Evolutionary conservation across 495 filamentous ascomycete genomes (phyloP).

Genomic region (Terfezia boudieri): DNA sequence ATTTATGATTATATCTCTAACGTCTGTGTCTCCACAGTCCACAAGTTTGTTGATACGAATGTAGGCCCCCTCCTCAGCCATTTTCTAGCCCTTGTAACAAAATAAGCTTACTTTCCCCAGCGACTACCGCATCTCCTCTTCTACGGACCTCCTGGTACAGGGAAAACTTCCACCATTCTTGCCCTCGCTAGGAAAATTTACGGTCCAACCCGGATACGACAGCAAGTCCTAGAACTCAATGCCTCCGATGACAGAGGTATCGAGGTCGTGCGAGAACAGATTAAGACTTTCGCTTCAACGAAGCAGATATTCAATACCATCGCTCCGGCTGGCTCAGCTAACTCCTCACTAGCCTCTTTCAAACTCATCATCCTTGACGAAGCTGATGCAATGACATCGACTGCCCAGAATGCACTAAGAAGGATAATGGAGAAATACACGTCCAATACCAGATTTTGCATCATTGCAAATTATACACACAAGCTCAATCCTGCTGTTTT

Average conservation of each 20-base stretch:
- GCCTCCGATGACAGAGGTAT: conserved; percentile 94
- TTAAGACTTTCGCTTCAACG: conserved; percentile 88
- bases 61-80: conserved; percentile 21
- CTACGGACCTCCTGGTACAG: conserved; percentile 90
- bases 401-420: conserved; percentile 89
- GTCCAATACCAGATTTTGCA: conserved; percentile 90
- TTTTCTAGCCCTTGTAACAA: not conserved
- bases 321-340: conserved; percentile 26
- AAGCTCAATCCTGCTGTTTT: conserved; percentile 90
- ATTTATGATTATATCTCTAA: not conserved
- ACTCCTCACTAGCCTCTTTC: conserved; percentile 41
- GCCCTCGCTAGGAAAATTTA: conserved; percentile 80
- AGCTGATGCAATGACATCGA: conserved; percentile 92
- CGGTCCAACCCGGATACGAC: conserved; percentile 72
- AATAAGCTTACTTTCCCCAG: conserved; percentile 19
- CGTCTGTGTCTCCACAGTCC: conserved; percentile 25
- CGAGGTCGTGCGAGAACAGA: conserved; percentile 94
- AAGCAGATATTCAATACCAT: conserved; percentile 32
- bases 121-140: conserved; percentile 89
- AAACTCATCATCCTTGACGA: conserved; percentile 97
- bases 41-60: conserved; percentile 83
- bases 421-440: conserved; percentile 99
- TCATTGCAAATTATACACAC: conserved; percentile 98
- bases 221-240: conserved; percentile 96
- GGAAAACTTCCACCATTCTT: conserved; percentile 97